Evolutionary conservation across 768 basidiomycete species (phyloP).

Genomic region (Mycena pura): DNA sequence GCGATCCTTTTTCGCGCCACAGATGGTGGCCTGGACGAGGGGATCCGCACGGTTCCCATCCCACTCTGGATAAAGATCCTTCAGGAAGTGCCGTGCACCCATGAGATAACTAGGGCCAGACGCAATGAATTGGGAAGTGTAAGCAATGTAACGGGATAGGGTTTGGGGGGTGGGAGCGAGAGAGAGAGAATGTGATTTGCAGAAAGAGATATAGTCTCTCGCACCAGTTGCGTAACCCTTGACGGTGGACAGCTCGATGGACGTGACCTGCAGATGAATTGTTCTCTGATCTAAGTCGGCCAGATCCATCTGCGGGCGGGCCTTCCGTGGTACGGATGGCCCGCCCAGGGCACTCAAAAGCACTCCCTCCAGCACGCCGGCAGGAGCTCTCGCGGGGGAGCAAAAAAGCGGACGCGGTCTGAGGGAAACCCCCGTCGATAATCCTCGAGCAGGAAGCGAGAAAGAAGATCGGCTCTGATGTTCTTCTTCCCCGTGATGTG

Average conservation of each 20-base stretch:
- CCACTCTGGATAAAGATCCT: constrained; percentile 32
- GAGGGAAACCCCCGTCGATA: constrained; percentile 20
- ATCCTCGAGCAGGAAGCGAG: constrained; percentile 26
- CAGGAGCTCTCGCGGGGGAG: constrained; percentile 25
- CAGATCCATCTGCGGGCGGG: constrained; percentile 20
- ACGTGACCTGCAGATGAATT: constrained; percentile 24
- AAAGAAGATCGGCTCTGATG: constrained; percentile 26
- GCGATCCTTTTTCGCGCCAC: constrained; percentile 25
- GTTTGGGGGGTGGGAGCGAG: constrained; percentile 30
- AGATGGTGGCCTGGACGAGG: constrained; percentile 27
- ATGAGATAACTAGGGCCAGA: constrained; percentile 30
- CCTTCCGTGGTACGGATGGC: constrained; percentile 2
- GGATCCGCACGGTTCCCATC: constrained; percentile 24
- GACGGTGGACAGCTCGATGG: constrained; percentile 27
- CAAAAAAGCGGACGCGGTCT: constrained; percentile 29
- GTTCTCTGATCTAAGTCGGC: constrained; percentile 24
- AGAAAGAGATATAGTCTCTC: constrained; percentile 31
- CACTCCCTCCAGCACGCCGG: constrained; percentile 26
- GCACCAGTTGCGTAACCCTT: constrained; percentile 30
- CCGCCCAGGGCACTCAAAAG: constrained; percentile 28
- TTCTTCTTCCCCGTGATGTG: constrained; percentile 28
- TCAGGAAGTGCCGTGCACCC: constrained; percentile 32
- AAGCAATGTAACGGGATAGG: constrained; percentile 29
- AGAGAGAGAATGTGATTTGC: constrained; percentile 16
- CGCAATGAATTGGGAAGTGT: constrained; percentile 24